Evolutionary conservation across 2,329 filamentous ascomycete species (phyloP).

Genomic region (Scedosporium dehoogii): DNA sequence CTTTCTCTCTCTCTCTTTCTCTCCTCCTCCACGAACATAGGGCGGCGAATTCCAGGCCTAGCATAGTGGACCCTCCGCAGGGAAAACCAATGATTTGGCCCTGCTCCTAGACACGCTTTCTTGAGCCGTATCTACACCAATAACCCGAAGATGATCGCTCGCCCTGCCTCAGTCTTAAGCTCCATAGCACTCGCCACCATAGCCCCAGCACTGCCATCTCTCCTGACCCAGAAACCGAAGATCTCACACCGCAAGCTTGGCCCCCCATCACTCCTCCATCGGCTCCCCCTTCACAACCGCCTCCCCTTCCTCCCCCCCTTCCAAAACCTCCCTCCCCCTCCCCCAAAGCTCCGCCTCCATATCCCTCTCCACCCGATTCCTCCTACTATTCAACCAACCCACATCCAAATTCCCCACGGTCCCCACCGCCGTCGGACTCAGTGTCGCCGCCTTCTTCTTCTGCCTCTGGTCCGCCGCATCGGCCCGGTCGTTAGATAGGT

Average conservation of each 20-base stretch:
- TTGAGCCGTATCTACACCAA: no score
- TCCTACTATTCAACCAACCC: constrained; percentile 81
- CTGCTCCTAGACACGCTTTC: no score
- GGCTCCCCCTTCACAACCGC: not conserved
- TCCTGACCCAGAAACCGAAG: not conserved
- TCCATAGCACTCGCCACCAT: not conserved
- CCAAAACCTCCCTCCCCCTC: constrained; percentile 26
- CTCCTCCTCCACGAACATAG: no score
- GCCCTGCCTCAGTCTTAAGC: no score
- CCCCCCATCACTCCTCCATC: not conserved
- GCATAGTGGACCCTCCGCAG: no score
- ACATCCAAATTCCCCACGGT: constrained; percentile 61
- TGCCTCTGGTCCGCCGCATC: not conserved
- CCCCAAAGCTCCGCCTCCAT: constrained; percentile 76
- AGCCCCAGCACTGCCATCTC: not conserved
- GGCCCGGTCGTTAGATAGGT: constrained; percentile 24
- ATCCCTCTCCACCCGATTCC: constrained; percentile 68
- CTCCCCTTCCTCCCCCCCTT: constrained; percentile 9
- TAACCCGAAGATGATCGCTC: no score
- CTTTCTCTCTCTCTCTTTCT: no score
- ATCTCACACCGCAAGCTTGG: not conserved
- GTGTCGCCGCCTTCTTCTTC: constrained; percentile 21
- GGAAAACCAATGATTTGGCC: no score
- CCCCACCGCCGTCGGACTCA: constrained; percentile 45
- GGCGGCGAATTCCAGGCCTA: no score